Evolutionary conservation across 441 rosid genomes (phyloP), one percentile per base, ranked within the genome.

Genomic region (Pelargonium australe): DNA sequence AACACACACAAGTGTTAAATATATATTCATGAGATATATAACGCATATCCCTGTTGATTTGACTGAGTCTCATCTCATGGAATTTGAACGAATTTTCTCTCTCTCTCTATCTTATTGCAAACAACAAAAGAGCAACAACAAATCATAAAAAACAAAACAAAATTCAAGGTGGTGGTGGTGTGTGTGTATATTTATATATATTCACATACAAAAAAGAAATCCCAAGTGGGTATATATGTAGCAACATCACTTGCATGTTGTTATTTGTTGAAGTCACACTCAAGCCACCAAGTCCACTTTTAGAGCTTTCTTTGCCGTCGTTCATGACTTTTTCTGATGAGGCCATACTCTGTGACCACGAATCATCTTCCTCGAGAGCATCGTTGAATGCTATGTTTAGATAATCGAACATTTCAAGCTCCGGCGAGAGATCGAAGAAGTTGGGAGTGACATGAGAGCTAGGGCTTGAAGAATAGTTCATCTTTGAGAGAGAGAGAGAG

Each of bases 321-420:
- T 68, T 79, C 4, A 62, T 34, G 34, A 73, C 63, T 45, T 81
- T 77, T 73, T 78, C 84, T 41, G 88, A 72, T 0, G 87, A 83
- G 0, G 51, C 75, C 49, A 73, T 64, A 53, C 79, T 85, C 19
- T 71, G 81, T 0, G 80, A 69, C 25, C 82, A 77, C 1, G 83
- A 67, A 25, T 80, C 83, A 12, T 80, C 82, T 31, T 31, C 37
- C 3, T 31, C 5, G 37, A 31, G 37, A 31, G 37, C 37, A 4
- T 31, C 5, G 37, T 31, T 31, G 37, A 31, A 31, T 5, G 37
- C 87, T 4, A 76, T 76, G 37, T 75, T 37, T 64, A 85, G 84
- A 71, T 75, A 82, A 68, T 82, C 87, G 1, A 85, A 75, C 8
- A 85, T 40, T 67, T 89, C 79, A 12, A 83, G 70, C 72, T 81